Percentiles rank a stretch among this genome's conserved stretches.
phyloP scores from a whole-genome alignment of 148 eudicot species.

The Silene uniflora region DNA sequence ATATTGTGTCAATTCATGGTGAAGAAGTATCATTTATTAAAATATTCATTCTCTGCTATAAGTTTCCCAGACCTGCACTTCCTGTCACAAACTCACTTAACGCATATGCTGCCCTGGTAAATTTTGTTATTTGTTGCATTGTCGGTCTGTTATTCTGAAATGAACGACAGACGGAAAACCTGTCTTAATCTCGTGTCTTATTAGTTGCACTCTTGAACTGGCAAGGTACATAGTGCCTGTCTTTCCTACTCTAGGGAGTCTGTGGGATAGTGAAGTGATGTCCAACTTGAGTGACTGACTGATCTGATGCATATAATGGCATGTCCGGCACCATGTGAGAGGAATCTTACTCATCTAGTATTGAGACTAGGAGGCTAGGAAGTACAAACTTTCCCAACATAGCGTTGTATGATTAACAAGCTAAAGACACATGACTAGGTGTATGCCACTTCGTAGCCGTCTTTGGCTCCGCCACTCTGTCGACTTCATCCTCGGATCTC shows the following conservation, averaged over 20 bases:
- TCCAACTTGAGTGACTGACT: no score
- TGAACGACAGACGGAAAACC: no score
- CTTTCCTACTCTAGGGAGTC: slow-evolving; percentile 16
- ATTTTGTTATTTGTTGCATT: no score
- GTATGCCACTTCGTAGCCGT: neutral
- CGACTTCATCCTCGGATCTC: no score
- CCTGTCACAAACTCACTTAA: neutral
- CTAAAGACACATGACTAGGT: neutral
- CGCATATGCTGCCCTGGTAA: neutral
- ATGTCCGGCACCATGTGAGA: no score
- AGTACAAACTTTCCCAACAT: slow-evolving; percentile 2
- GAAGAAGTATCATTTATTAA: slow-evolving; percentile 15
- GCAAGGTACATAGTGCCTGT: neutral
- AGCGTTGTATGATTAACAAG: slow-evolving; percentile 19
- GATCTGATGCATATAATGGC: no score
- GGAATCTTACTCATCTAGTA: neutral
- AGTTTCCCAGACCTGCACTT: neutral
- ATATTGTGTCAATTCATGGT: slow-evolving; percentile 23
- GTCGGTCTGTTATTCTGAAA: no score
- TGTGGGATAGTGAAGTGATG: no score
- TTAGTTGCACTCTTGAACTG: no score
- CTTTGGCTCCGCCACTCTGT: slow-evolving; percentile 1
- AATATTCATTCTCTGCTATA: neutral
- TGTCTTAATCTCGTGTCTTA: no score
- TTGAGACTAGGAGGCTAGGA: slow-evolving; percentile 9